phyloP scores from a whole-genome alignment of 1,284 basidiomycete species.

The Fomitopsis betulina region DNA sequence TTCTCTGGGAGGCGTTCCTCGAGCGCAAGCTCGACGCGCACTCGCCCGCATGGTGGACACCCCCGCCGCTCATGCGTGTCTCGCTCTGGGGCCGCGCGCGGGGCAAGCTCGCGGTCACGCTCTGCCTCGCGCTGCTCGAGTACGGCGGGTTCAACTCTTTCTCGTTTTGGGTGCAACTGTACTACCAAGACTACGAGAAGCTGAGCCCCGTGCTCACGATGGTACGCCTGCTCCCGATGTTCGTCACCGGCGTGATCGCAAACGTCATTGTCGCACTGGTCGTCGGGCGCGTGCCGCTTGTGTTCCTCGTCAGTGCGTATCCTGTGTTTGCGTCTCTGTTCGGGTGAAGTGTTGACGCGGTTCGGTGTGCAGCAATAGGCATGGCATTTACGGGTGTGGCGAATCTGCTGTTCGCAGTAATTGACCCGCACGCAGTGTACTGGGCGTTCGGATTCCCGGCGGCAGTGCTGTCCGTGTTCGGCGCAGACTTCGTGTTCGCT shows the following conservation, averaged over 20 bases:
- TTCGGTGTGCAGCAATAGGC: slow-evolving; percentile 37
- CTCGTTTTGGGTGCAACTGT: slow-evolving; percentile 59
- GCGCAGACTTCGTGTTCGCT: slow-evolving; percentile 78
- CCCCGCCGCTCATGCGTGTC: slow-evolving; percentile 69
- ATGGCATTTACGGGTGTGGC: slow-evolving; percentile 61
- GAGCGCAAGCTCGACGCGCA: slow-evolving; percentile 34
- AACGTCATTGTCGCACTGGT: slow-evolving; percentile 66
- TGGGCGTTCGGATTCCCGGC: slow-evolving; percentile 84
- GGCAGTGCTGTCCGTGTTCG: slow-evolving; percentile 67
- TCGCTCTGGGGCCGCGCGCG: slow-evolving; percentile 65
- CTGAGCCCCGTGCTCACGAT: slow-evolving; percentile 65
- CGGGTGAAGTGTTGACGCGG: background rate
- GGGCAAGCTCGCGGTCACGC: slow-evolving; percentile 63
- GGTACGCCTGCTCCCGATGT: slow-evolving; percentile 76
- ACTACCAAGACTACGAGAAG: slow-evolving; percentile 61
- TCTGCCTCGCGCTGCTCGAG: slow-evolving; percentile 63
- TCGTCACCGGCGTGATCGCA: slow-evolving; percentile 62
- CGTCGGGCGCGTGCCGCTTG: slow-evolving; percentile 50
- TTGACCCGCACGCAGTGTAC: slow-evolving; percentile 56
- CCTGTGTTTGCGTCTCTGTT: background rate
- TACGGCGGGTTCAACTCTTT: slow-evolving; percentile 63
- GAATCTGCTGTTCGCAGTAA: slow-evolving; percentile 70
- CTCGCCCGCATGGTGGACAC: slow-evolving; percentile 30
- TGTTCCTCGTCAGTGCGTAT: slow-evolving; percentile 50
- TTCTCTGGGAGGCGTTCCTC: slow-evolving; percentile 68